Conservation (phyloP, 2,329 filamentous ascomycete species). For the Aureobasidium sp. region DNA sequence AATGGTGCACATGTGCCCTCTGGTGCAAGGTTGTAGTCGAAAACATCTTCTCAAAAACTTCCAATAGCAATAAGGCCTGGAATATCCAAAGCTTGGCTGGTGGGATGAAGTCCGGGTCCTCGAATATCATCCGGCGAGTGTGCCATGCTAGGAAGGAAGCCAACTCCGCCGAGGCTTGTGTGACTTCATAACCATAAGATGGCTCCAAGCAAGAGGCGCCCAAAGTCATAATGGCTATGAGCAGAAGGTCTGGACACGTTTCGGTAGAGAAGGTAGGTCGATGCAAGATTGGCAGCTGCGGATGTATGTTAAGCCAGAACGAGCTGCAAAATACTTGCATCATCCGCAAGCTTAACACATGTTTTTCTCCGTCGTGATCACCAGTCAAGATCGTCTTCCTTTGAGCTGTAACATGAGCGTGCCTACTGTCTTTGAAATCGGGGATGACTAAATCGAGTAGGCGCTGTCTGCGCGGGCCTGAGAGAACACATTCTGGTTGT, state of each 20-base stretch:
- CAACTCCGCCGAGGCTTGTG: conserved; percentile 68
- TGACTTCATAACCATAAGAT: conserved; percentile 64
- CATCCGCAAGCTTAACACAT: conserved; percentile 76
- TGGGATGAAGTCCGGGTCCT: conserved; percentile 79
- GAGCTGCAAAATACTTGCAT: conserved; percentile 91
- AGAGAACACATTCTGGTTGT: conserved; percentile 6
- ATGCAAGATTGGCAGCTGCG: conserved; percentile 89
- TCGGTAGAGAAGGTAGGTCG: conserved; percentile 88
- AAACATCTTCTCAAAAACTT: conserved; percentile 97
- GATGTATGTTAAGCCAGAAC: conserved; percentile 92
- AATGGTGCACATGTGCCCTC: conserved; percentile 91
- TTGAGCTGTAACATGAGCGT: background rate
- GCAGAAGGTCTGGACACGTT: conserved; percentile 71
- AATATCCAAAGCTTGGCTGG: conserved; percentile 96
- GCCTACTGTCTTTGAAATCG: conserved; percentile 3
- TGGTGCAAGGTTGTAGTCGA: conserved; percentile 87
- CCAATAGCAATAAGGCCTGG: conserved; percentile 78
- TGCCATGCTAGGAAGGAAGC: conserved; percentile 90
- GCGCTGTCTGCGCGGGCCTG: background rate
- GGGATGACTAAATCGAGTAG: background rate
- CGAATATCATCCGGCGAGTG: conserved; percentile 92
- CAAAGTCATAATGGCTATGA: conserved; percentile 86
- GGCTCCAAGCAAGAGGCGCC: conserved; percentile 86
- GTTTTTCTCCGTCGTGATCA: conserved; percentile 54
- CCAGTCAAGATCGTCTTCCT: conserved; percentile 49